Evolutionary conservation across 345 rosid species (phyloP), one percentile per base, ranked within the genome.

Genomic region (Clausena lansium): DNA sequence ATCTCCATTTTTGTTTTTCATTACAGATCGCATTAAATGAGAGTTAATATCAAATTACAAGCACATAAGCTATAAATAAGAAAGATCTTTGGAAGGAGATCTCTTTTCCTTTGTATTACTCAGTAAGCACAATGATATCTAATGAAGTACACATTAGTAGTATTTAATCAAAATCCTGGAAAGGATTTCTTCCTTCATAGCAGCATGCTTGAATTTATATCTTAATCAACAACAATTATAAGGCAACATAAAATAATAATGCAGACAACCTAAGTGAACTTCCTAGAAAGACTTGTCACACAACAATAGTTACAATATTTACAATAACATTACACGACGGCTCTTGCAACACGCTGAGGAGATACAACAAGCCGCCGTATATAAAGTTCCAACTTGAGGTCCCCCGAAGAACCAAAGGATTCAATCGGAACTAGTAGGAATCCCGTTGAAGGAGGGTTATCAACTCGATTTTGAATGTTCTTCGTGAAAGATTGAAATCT

Each of bases 341-440:
- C 41, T 32, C 45, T 64, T 24, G 41, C 7, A 10, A 22, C 19
- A 5, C 41, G 57, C 19, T 9, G 9, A 41, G 30, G 22, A 50
- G 15, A 45, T 1, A 50, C 25, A 45, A 7, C 73, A n/a, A 5
- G n/a, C 11, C 25, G 22, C 28, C 45, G 6, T 47, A 76, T 32
- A 30, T 50, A 65, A 58, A 76, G 8, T 10, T 76, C 50, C 71
- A 76, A 27, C 33, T 54, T 45, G 24, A 76, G 61, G 25, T 47
- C 9, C 41, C 71, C 35, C 2, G n/a, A 50, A 65, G 61, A 24
- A 24, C 74, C 74, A 70, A 76, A 65, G n/a, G 58, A 76, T 54
- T 35, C 30, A 50, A 25, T 5, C 10, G 71, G 71, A 65, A 76
- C 47, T 10, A 65, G 62, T 22, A 76, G 72, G 54, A 7, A 65